phyloP scores from a whole-genome alignment of 75 land plant genomes.

The Selaginella tamariscina region DNA sequence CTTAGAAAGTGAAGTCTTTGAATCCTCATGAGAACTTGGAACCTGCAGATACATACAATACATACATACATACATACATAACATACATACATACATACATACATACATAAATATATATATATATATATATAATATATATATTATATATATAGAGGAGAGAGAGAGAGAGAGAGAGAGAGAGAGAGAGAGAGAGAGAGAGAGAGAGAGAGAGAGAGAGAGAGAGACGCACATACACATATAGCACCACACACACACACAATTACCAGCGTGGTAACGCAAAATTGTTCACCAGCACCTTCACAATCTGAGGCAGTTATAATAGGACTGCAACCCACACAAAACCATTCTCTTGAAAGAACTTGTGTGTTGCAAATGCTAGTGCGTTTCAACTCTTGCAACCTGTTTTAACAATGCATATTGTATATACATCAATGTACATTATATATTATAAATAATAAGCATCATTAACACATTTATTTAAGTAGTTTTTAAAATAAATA shows the following conservation, averaged over 20 bases:
- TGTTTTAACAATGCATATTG: conserved; percentile 17
- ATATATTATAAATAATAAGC: no score
- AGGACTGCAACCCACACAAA: conserved; percentile 93
- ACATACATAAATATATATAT: no score
- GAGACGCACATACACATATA: not conserved
- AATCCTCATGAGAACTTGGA: conserved; percentile 43
- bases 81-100: not conserved
- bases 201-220: no score
- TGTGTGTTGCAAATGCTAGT: conserved; percentile 85
- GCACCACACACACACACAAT: conserved; percentile 4
- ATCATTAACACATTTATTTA: no score
- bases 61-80: not conserved
- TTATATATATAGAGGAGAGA: not conserved
- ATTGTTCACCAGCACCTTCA: conserved; percentile 99
- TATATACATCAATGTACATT: conserved; percentile 1
- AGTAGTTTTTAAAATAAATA: no score
- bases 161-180: not conserved
- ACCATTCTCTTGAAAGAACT: conserved; percentile 93
- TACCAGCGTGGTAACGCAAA: conserved; percentile 95
- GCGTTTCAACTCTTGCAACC: conserved; percentile 94
- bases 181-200: not conserved
- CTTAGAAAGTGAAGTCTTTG: conserved; percentile 29
- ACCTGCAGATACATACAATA: conserved; percentile 33
- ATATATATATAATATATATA: no score
- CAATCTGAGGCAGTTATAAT: conserved; percentile 96